Base-by-base conservation (phyloP, 2,329 filamentous ascomycete genomes). In the Monosporascus sp. region DNA sequence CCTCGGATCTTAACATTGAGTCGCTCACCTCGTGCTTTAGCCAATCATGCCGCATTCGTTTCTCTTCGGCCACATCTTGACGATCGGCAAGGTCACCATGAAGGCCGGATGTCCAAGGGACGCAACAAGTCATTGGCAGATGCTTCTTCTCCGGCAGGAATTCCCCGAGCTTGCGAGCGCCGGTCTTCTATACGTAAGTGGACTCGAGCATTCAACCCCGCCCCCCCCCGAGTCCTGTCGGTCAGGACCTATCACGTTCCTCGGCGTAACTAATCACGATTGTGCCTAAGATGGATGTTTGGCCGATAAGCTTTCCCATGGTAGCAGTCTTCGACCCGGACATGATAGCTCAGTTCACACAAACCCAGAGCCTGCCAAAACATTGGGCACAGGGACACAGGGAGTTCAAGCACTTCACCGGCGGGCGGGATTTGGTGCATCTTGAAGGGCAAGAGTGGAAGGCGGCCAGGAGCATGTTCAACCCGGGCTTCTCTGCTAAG, bases 391-490 rank as follows among this genome's bases (percentile, higher is more conserved):
- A 70, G 49, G 50, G 51, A 36, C 48, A 61, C 3, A 31, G 51
- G 15, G 59, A 66, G 37, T 64, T 70, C 50, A 57, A 62, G 22
- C 60, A 61, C n/a, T 61, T 70, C 37, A 62, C 67, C 1, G 62
- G 62, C 8, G 65, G 65, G 22, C 55, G 65, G 11, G 68, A 72
- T 46, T 57, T 73, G 2, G 61, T 74, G 25, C 63, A 63, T 24
- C 54, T 67, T 14, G 68, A 74, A 20, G 73, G 73, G 3, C 58
- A 62, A 15, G 63, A 69, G 49, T 75, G 72, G 72, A 72, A 70
- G 57, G 57, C 49, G 41, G 63, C 64, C 57, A 60, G 70, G 48
- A 57, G 56, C 38, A 57, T 69, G 36, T 73, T 73, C 61, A 72
- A 72, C 55, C 68, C 68, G 3, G 71, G 70, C 6, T 74, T 74